These are phyloP conservation scores for Aspergillus cristatus DNA, from an alignment of 495 filamentous ascomycete genomes.

Conservation along the genomic window DNA sequence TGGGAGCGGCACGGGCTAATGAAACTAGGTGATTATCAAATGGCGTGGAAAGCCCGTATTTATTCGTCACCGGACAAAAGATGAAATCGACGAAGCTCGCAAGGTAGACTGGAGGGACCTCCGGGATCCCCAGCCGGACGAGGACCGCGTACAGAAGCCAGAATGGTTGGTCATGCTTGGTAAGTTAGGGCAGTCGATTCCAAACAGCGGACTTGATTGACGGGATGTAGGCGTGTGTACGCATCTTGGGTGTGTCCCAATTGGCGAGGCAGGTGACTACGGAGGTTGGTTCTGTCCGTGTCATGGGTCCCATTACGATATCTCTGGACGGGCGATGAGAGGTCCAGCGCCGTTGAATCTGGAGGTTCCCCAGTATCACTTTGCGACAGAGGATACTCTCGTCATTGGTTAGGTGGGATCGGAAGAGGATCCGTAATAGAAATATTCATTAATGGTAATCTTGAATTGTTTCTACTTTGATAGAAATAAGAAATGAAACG, in stretches of 20 bases:
- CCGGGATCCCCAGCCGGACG: constrained; percentile 84
- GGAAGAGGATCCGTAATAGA: no score
- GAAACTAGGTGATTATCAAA: constrained; percentile 87
- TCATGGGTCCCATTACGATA: constrained; percentile 99
- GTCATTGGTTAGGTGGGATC: constrained; percentile 87
- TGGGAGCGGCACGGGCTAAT: constrained; percentile 2
- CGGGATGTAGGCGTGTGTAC: constrained; percentile 75
- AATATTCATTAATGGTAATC: no score
- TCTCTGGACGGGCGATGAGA: constrained; percentile 91
- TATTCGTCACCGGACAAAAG: constrained; percentile 91
- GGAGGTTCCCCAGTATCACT: constrained; percentile 84
- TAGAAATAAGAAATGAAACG: no score
- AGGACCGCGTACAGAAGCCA: constrained; percentile 90
- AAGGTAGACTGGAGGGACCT: constrained; percentile 63
- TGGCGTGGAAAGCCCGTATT: constrained; percentile 99
- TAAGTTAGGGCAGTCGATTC: constrained; percentile 27
- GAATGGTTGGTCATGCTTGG: constrained; percentile 99
- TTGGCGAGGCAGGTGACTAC: constrained; percentile 95
- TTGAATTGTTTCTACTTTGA: no score
- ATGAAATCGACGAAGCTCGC: constrained; percentile 81
- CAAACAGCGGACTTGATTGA: neutral
- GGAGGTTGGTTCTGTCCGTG: constrained; percentile 99
- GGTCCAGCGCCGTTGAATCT: constrained; percentile 95
- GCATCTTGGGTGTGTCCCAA: constrained; percentile 95
- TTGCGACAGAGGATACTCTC: constrained; percentile 68